These are phyloP conservation scores for Fusarium sp. DNA, from an alignment of 2,329 filamentous ascomycete species.

Conservation along the genomic window DNA sequence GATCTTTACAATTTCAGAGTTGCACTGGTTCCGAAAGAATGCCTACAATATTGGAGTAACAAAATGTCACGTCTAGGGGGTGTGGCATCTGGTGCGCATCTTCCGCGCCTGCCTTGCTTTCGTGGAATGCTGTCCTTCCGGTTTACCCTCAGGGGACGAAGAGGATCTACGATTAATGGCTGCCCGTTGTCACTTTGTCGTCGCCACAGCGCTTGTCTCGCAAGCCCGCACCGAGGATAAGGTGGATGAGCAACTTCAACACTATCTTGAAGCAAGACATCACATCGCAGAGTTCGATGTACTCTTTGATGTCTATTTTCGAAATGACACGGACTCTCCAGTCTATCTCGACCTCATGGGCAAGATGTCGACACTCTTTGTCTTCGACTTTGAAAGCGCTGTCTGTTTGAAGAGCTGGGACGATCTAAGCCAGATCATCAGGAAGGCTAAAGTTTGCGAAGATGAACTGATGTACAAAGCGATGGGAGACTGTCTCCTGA, in stretches of 20 bases:
- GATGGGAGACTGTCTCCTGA: slow-evolving; percentile 76
- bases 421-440: slow-evolving; percentile 72
- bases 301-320: slow-evolving; percentile 67
- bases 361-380: slow-evolving; percentile 77
- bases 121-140: slow-evolving; percentile 65
- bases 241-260: slow-evolving; percentile 66
- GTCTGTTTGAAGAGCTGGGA: slow-evolving; percentile 78
- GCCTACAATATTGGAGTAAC: slow-evolving; percentile 83
- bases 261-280: slow-evolving; percentile 73
- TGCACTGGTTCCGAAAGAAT: slow-evolving; percentile 89
- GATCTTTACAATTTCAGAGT: slow-evolving; percentile 73
- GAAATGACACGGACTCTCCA: slow-evolving; percentile 57
- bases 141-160: slow-evolving; percentile 58
- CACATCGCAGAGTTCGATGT: slow-evolving; percentile 74
- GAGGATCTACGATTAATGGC: slow-evolving; percentile 70
- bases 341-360: slow-evolving; percentile 67
- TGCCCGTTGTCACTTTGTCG: slow-evolving; percentile 80
- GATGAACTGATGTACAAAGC: slow-evolving; percentile 68
- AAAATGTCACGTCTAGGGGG: slow-evolving; percentile 68
- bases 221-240: slow-evolving; percentile 67
- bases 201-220: slow-evolving; percentile 65
- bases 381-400: slow-evolving; percentile 85
- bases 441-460: slow-evolving; percentile 62
- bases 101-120: slow-evolving; percentile 68
- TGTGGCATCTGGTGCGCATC: slow-evolving; percentile 69